A percentile compares a stretch with the other conserved stretches of the same genome.
Evolutionary conservation across 208 protist species (phyloP).

Genomic region (Tritrichomonas foetus): DNA sequence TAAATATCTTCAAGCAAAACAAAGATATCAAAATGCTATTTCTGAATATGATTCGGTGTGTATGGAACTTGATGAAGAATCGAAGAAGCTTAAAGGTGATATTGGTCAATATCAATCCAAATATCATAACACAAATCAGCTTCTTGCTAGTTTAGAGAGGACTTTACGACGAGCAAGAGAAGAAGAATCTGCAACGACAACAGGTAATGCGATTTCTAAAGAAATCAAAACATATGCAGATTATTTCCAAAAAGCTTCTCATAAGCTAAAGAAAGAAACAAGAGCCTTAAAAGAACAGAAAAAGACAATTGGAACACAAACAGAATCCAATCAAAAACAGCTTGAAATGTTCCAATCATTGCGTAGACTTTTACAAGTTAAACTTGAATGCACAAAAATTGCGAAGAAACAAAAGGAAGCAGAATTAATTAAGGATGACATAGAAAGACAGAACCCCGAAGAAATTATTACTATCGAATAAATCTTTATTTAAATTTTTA

Average conservation of each 20-base stretch:
- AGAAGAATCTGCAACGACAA: neutral
- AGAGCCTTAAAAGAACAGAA: neutral
- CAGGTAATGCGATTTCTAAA: neutral
- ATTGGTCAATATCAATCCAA: neutral
- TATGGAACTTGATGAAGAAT: conserved; percentile 34
- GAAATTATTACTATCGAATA: too few relatives aligned
- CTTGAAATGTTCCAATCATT: neutral
- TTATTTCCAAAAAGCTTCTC: neutral
- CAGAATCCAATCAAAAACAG: neutral
- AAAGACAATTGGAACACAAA: neutral
- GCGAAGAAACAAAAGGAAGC: neutral
- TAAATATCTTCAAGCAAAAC: conserved; percentile 9
- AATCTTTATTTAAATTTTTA: too few relatives aligned
- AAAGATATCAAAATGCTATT: neutral
- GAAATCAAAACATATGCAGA: neutral
- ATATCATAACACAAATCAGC: neutral
- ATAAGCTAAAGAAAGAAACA: neutral
- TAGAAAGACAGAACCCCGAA: too few relatives aligned
- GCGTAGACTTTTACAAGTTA: neutral
- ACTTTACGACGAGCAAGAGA: neutral
- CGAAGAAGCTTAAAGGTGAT: neutral
- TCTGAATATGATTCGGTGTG: conserved; percentile 5
- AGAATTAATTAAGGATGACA: too few relatives aligned
- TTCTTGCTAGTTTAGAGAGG: neutral
- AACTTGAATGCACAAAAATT: neutral